Evolutionary conservation across 1,284 basidiomycete species (phyloP).

Genomic region (Xerocomus amazonicus): DNA sequence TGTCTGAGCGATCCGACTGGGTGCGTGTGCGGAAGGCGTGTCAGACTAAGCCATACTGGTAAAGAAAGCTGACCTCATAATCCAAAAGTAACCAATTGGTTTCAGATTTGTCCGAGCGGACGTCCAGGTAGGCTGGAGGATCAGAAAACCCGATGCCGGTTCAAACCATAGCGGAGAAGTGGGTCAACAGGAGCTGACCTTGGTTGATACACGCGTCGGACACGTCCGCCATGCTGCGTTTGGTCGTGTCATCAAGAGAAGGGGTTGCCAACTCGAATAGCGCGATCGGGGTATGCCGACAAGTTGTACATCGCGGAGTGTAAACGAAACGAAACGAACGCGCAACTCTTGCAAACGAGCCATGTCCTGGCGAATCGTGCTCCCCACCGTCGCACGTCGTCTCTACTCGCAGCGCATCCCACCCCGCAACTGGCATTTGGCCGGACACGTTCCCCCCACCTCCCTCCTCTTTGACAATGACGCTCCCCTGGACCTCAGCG

Average conservation of each 20-base stretch:
- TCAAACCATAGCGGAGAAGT: slow-evolving; percentile 14
- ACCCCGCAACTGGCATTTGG: slow-evolving; percentile 46
- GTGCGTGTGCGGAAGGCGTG: slow-evolving; percentile 12
- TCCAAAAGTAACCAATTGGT: slow-evolving; percentile 85
- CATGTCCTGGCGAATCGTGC: slow-evolving; percentile 19
- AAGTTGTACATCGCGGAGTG: slow-evolving; percentile 22
- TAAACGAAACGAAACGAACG: too few relatives aligned
- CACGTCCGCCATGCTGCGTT: slow-evolving; percentile 71
- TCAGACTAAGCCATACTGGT: slow-evolving; percentile 6
- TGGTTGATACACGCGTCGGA: slow-evolving; percentile 73
- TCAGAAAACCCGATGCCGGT: neutral
- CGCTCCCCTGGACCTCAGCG: slow-evolving; percentile 45
- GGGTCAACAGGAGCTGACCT: slow-evolving; percentile 47
- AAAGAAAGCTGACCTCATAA: slow-evolving; percentile 61
- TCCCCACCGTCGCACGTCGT: slow-evolving; percentile 19
- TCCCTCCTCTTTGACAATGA: slow-evolving; percentile 49
- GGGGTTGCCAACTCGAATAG: neutral
- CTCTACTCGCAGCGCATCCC: slow-evolving; percentile 25
- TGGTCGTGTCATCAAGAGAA: too few relatives aligned
- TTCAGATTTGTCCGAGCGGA: slow-evolving; percentile 77
- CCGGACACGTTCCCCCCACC: slow-evolving; percentile 45
- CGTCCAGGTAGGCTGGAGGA: slow-evolving; percentile 75
- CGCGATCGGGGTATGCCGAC: slow-evolving; percentile 27
- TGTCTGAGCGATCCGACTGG: slow-evolving; percentile 81
- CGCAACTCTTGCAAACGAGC: too few relatives aligned